Conservation (phyloP, 116 monocot species). For the Trichopus zeylanicus region DNA sequence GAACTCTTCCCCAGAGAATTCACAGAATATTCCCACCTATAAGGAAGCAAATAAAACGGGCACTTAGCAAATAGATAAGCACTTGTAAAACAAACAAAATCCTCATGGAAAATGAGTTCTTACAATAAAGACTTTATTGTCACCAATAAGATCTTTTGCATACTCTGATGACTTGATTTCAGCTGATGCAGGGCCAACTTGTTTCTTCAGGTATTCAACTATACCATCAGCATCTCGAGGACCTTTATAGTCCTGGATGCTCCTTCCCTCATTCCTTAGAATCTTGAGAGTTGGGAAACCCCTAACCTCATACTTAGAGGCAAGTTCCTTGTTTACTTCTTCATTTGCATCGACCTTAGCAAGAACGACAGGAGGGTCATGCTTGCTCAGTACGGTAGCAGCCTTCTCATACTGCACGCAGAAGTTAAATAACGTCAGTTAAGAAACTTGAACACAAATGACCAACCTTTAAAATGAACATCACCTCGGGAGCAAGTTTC, state of each 20-base stretch:
- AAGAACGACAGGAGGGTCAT: slow-evolving; percentile 77
- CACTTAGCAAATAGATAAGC: neutral
- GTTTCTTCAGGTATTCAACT: slow-evolving; percentile 83
- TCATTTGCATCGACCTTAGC: slow-evolving; percentile 88
- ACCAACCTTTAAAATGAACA: neutral
- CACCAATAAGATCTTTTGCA: slow-evolving; percentile 30
- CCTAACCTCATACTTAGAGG: slow-evolving; percentile 54
- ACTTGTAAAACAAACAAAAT: neutral
- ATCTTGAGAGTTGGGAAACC: slow-evolving; percentile 90
- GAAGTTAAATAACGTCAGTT: neutral
- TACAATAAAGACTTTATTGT: slow-evolving; percentile 76
- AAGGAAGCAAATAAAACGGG: neutral
- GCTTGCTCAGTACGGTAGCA: slow-evolving; percentile 50
- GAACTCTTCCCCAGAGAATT: slow-evolving; percentile 69
- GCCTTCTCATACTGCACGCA: slow-evolving; percentile 79
- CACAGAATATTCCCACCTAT: slow-evolving; percentile 80
- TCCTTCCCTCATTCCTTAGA: slow-evolving; percentile 63
- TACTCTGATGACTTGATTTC: slow-evolving; percentile 69
- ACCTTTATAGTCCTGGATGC: slow-evolving; percentile 79
- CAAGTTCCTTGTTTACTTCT: slow-evolving; percentile 62
- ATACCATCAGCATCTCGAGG: slow-evolving; percentile 85
- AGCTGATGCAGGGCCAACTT: slow-evolving; percentile 69
- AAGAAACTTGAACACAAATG: neutral
- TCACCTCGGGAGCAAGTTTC: slow-evolving; percentile 91
- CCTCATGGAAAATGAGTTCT: slow-evolving; percentile 15